phyloP scores from a whole-genome alignment of 192 early-diverging fungal genomes.

The Backusella psychrophila region DNA sequence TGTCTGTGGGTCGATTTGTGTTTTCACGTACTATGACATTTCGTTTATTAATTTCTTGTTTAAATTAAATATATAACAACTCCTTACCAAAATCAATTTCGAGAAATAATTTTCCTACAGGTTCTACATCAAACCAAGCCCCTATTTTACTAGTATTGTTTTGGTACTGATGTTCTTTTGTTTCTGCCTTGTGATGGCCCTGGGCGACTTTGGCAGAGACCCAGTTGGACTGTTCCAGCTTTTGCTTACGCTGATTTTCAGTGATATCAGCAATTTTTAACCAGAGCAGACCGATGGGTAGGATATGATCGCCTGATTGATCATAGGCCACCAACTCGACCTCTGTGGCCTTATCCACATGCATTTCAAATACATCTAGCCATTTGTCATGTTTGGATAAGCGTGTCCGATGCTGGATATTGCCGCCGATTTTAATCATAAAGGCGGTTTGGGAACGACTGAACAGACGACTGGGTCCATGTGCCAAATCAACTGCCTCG shows the following conservation, averaged over 20 bases:
- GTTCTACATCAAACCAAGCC: slow-evolving; percentile 89
- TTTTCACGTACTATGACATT: slow-evolving; percentile 26
- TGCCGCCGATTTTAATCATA: slow-evolving; percentile 82
- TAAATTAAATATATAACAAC: too few species aligned
- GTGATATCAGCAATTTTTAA: slow-evolving; percentile 91
- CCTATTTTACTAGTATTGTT: slow-evolving; percentile 50
- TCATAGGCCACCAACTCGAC: slow-evolving; percentile 91
- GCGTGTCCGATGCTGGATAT: slow-evolving; percentile 68
- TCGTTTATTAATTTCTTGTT: background rate
- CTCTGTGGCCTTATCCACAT: slow-evolving; percentile 88
- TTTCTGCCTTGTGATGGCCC: background rate
- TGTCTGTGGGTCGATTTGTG: slow-evolving; percentile 44
- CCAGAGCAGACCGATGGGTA: slow-evolving; percentile 88
- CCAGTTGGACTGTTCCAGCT: slow-evolving; percentile 58
- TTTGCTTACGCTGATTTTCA: slow-evolving; percentile 74
- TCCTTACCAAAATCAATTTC: slow-evolving; percentile 78
- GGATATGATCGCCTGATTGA: slow-evolving; percentile 34
- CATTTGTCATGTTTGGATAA: slow-evolving; percentile 64
- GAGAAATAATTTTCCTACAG: slow-evolving; percentile 82
- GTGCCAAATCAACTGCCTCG: slow-evolving; percentile 57
- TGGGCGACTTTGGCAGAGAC: slow-evolving; percentile 39
- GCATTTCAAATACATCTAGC: slow-evolving; percentile 84
- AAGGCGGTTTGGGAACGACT: slow-evolving; percentile 66
- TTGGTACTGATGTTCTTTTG: background rate
- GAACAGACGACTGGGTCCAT: slow-evolving; percentile 53